phyloP scores from a whole-genome alignment of 176 grass and related monocot genomes.

The Musa beccarii region DNA sequence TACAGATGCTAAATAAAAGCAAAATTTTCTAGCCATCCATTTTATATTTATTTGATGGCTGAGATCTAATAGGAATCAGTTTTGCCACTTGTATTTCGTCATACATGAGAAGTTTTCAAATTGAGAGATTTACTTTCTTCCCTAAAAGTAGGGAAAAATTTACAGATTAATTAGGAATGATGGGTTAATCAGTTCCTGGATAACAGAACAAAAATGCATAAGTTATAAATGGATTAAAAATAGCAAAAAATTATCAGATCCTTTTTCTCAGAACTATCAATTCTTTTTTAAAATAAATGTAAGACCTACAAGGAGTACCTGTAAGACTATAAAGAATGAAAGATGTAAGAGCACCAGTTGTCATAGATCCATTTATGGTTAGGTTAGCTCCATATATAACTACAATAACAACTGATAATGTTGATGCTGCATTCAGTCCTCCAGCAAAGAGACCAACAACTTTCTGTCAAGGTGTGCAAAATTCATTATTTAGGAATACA shows the following conservation, averaged over 20 bases:
- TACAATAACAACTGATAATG: slow-evolving; percentile 69
- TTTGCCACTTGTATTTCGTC: neutral
- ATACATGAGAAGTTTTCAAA: neutral
- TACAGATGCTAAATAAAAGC: neutral
- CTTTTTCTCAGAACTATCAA: too few species aligned
- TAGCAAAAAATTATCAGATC: neutral
- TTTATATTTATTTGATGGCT: neutral
- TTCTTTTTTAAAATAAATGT: neutral
- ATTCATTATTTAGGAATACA: neutral
- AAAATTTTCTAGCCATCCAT: neutral
- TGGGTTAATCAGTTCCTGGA: neutral
- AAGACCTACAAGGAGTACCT: slow-evolving; percentile 32
- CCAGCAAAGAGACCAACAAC: slow-evolving; percentile 86
- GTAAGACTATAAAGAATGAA: slow-evolving; percentile 97
- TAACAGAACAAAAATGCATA: neutral
- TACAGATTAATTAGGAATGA: neutral
- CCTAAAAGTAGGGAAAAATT: neutral
- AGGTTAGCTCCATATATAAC: slow-evolving; percentile 94
- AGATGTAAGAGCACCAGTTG: slow-evolving; percentile 89
- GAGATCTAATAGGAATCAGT: neutral
- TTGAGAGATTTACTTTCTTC: neutral
- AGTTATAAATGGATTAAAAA: neutral
- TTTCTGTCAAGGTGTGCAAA: slow-evolving; percentile 36
- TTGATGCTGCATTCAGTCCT: slow-evolving; percentile 90
- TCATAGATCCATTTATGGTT: slow-evolving; percentile 91